A percentile compares a stretch with the other conserved stretches of the same genome.
Conservation (phyloP, 2,329 filamentous ascomycete genomes). For the Botryotinia calthae region DNA sequence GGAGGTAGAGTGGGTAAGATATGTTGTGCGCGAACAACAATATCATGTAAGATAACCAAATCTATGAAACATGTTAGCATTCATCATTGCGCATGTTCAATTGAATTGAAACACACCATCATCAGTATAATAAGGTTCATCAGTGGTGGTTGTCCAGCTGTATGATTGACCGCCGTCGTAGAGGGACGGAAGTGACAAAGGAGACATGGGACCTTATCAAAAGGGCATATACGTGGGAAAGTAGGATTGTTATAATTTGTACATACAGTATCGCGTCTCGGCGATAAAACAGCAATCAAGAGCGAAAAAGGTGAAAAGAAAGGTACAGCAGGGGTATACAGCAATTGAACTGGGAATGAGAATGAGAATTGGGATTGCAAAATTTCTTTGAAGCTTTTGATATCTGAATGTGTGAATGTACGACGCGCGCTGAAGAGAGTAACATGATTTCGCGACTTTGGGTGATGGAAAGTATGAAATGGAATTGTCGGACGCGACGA, state of each 20-base stretch:
- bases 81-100: constrained; percentile 6
- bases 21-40: constrained; percentile 69
- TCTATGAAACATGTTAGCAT: constrained; percentile 50
- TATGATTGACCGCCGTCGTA: constrained; percentile 22
- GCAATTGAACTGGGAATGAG: background rate
- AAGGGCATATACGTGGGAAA: constrained; percentile 23
- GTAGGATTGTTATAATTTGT: constrained; percentile 18
- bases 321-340: constrained; percentile 15
- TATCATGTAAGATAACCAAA: constrained; percentile 73
- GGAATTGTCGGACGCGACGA: constrained; percentile 11
- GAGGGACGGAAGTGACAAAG: constrained; percentile 34
- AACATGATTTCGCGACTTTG: constrained; percentile 15
- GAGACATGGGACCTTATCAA: constrained; percentile 45
- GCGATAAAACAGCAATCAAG: constrained; percentile 22
- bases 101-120: constrained; percentile 47
- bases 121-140: constrained; percentile 56
- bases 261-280: constrained; percentile 39
- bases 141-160: constrained; percentile 19
- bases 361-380: constrained; percentile 5
- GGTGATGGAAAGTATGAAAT: background rate
- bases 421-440: constrained; percentile 5
- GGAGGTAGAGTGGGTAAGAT: constrained; percentile 57
- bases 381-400: constrained; percentile 9
- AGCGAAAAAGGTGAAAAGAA: constrained; percentile 8
- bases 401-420: background rate